Conservation (phyloP, 2,329 filamentous ascomycete species). For the Botryotinia calthae region DNA sequence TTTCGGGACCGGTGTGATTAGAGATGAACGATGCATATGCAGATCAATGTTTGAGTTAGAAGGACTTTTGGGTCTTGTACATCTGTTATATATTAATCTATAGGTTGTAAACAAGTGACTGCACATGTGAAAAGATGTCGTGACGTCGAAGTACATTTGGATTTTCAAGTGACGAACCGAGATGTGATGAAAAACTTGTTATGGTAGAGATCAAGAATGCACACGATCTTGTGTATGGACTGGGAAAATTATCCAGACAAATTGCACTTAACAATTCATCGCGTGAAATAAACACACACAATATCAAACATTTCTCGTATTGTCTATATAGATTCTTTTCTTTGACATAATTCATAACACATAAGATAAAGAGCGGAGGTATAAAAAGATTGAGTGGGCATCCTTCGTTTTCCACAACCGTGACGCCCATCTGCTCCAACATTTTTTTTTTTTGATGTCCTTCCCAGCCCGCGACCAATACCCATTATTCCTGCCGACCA, state of each 20-base stretch:
- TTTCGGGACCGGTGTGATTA: neutral
- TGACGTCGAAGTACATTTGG: neutral
- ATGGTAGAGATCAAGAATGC: neutral
- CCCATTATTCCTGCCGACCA: neutral
- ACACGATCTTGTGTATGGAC: neutral
- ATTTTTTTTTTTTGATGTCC: slow-evolving; percentile 6
- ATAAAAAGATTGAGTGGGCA: neutral
- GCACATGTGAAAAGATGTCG: neutral
- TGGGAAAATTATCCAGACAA: neutral
- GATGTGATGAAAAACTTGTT: neutral
- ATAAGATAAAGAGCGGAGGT: neutral
- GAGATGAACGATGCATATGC: neutral
- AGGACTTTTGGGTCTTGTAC: neutral
- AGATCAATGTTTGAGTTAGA: neutral
- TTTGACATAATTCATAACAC: slow-evolving; percentile 10
- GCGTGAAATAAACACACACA: neutral
- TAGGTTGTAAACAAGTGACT: neutral
- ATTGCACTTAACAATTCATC: neutral
- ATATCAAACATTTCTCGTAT: neutral
- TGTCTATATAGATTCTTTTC: neutral
- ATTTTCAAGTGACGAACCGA: neutral
- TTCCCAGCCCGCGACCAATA: neutral
- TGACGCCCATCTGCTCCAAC: neutral
- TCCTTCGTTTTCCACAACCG: neutral
- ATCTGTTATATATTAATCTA: neutral